A percentile compares a stretch with the other conserved stretches of the same genome.
These are phyloP conservation scores for Xylaria sp. DNA, from an alignment of 2,329 filamentous ascomycete species.

Conservation along the genomic window DNA sequence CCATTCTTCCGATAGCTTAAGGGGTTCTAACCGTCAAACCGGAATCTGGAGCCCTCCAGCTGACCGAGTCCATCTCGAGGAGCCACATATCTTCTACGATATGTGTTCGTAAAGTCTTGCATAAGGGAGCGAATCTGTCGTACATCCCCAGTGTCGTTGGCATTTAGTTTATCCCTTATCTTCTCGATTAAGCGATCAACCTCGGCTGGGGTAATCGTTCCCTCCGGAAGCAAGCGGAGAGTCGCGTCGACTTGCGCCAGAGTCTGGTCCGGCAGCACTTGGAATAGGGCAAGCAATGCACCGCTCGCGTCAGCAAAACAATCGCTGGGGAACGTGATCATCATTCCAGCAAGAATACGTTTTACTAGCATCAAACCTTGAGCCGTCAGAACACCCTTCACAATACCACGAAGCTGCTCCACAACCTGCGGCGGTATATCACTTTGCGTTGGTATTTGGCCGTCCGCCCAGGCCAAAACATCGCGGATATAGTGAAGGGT, in stretches of 20 bases:
- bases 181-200: slow-evolving; percentile 82
- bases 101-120: slow-evolving; percentile 97
- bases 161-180: slow-evolving; percentile 80
- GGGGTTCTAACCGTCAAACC: slow-evolving; percentile 69
- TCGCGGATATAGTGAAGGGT: slow-evolving; percentile 94
- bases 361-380: slow-evolving; percentile 85
- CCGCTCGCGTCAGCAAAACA: slow-evolving; percentile 95
- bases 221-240: slow-evolving; percentile 82
- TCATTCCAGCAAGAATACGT: slow-evolving; percentile 95
- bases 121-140: slow-evolving; percentile 85
- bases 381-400: slow-evolving; percentile 75
- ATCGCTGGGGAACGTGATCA: slow-evolving; percentile 97
- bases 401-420: slow-evolving; percentile 75
- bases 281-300: slow-evolving; percentile 89
- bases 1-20: neutral
- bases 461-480: slow-evolving; percentile 86
- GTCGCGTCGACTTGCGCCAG: slow-evolving; percentile 86
- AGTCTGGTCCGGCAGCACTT: slow-evolving; percentile 83
- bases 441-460: slow-evolving; percentile 72
- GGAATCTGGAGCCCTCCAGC: slow-evolving; percentile 87
- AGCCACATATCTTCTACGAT: slow-evolving; percentile 93
- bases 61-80: slow-evolving; percentile 90
- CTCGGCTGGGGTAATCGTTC: slow-evolving; percentile 83
- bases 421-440: slow-evolving; percentile 69
- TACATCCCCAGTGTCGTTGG: slow-evolving; percentile 68